Percentiles rank a stretch among this genome's conserved stretches.
These are phyloP conservation scores for Saccharomycopsis babjevae DNA, from an alignment of 805 yeast species.

Conservation along the genomic window DNA sequence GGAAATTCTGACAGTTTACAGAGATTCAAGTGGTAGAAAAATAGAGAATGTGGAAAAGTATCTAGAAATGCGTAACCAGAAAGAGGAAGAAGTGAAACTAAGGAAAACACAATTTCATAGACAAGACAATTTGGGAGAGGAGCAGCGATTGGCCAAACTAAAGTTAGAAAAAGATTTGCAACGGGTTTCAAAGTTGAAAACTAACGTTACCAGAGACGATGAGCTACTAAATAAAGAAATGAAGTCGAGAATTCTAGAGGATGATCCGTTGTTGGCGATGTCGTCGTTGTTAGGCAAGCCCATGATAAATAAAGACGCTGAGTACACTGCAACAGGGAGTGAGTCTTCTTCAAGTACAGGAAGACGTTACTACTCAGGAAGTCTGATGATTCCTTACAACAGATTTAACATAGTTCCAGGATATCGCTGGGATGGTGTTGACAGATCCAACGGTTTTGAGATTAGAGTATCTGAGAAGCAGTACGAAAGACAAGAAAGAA, in stretches of 20 bases:
- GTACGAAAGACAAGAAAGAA: slow-evolving; percentile 3
- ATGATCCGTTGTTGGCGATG: slow-evolving; percentile 15
- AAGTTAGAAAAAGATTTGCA: slow-evolving; percentile 1
- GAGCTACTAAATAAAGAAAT: slow-evolving; percentile 7
- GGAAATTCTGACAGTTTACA: slow-evolving; percentile 6
- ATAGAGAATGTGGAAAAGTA: slow-evolving; percentile 5
- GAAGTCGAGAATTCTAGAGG: slow-evolving; percentile 6
- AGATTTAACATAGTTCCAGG: slow-evolving; percentile 76
- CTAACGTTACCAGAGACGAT: slow-evolving; percentile 10
- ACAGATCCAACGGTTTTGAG: slow-evolving; percentile 84
- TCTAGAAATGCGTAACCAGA: not conserved
- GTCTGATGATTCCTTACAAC: slow-evolving; percentile 43
- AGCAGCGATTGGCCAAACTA: not conserved
- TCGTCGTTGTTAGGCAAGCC: slow-evolving; percentile 23
- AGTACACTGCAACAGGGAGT: not conserved
- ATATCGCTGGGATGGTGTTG: slow-evolving; percentile 83
- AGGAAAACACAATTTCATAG: not conserved
- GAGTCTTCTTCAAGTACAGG: slow-evolving; percentile 29
- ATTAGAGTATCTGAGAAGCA: slow-evolving; percentile 37
- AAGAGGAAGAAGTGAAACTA: not conserved
- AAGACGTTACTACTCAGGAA: slow-evolving; percentile 38
- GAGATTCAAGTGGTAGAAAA: slow-evolving; percentile 6
- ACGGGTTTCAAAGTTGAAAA: slow-evolving; percentile 1
- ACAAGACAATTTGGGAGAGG: not conserved
- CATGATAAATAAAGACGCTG: not conserved